Evolutionary conservation across 495 filamentous ascomycete genomes (phyloP).

Genomic region (Letharia lupina): DNA sequence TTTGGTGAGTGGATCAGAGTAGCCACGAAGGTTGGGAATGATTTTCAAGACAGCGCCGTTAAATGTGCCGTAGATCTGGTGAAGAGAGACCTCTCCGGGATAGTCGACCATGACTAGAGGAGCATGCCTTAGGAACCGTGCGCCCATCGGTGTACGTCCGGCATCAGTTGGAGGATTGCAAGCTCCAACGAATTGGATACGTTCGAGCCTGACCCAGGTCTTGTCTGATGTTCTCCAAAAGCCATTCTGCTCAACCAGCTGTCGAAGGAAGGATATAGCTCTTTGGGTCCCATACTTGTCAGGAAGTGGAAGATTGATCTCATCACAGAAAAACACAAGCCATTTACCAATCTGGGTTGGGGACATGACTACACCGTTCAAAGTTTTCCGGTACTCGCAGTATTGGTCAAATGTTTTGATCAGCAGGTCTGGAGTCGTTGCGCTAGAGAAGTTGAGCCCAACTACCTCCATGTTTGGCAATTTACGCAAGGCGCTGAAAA

Average conservation of each 20-base stretch:
- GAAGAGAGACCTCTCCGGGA: conserved; percentile 85
- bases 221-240: conserved; percentile 98
- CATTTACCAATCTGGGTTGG: conserved; percentile 94
- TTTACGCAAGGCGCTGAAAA: conserved; percentile 94
- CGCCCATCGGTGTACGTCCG: conserved; percentile 87
- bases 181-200: conserved; percentile 97
- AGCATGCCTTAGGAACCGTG: conserved; percentile 87
- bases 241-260: conserved; percentile 95
- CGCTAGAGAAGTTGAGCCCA: conserved; percentile 97
- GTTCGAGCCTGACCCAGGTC: conserved; percentile 93
- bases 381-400: conserved; percentile 96
- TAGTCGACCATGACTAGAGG: conserved; percentile 99
- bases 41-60: conserved; percentile 95
- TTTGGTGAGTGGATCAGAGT: conserved; percentile 87
- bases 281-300: conserved; percentile 97
- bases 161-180: conserved; percentile 99
- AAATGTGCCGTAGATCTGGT: conserved; percentile 98
- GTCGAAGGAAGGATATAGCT: conserved; percentile 91
- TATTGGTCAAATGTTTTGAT: conserved; percentile 99
- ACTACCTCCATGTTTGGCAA: conserved; percentile 98
- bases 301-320: conserved; percentile 97
- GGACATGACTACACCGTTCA: conserved; percentile 91
- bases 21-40: conserved; percentile 87
- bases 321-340: conserved; percentile 97
- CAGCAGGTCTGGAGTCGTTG: conserved; percentile 91